Base-by-base conservation (phyloP, 2,329 filamentous ascomycete species). In the Trichophyton simii region DNA sequence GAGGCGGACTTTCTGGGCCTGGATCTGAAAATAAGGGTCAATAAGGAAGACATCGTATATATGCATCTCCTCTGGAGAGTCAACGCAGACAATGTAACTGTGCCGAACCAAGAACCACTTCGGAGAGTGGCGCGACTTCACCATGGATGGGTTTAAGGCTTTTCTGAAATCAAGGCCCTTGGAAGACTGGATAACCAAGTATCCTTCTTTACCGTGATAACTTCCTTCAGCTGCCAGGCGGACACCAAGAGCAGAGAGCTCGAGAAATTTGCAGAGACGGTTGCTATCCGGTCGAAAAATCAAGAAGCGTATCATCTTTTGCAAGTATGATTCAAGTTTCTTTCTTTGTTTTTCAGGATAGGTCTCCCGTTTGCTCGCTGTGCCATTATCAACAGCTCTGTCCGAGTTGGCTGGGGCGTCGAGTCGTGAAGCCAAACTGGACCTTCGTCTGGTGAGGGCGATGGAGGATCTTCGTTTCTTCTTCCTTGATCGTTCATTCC, bases 31-130 rank as follows among this genome's bases (percentile, higher is more conserved):
- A 68, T 88, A 87, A 1, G 88, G 82, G 71, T 99, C 94, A 28
- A 97, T 89, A n/a, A 99, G 81, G 73, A 96, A 97, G 22, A 99
- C 94, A 75, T 99, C 95, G 72, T 96, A 96, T 38, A 97, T 95
- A 69, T 96, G 92, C 88, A 97, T 95, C 68, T 95, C 95, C 72
- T 97, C 92, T 0, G 94, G 94, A 0, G 94, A 96, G 71, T 97
- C 92, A n/a, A 97, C 91, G 67, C 92, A 96, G 52, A 96, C 92
- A 63, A 99, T 87, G 70, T 99, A 99, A 76, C 91, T 97, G 74
- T 97, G 91, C 59, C 94, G 82, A n/a, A 99, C 91, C 20, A 97
- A 79, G 72, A 99, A 99, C 94, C 94, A 99, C 73, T 96, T 96
- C 18, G 91, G 89, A 63, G 85, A 87, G 74, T 96, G 91, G 11